Conservation (phyloP, 1,284 basidiomycete genomes). For the Ganoderma lingzhi region DNA sequence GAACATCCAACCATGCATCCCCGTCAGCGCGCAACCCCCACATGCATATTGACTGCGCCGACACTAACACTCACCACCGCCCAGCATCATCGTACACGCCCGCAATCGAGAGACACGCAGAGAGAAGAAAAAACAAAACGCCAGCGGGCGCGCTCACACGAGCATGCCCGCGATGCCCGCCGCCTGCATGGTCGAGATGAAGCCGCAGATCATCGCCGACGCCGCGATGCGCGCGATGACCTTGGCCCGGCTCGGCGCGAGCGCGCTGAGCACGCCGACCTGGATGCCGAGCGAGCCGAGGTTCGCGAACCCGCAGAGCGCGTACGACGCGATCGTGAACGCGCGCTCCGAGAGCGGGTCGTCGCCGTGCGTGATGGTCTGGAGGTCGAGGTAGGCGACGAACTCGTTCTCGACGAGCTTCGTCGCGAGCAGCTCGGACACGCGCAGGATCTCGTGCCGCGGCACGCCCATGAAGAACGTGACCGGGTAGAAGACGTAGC, state of each 20-base stretch:
- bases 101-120: not conserved
- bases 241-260: slow-evolving; percentile 81
- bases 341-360: slow-evolving; percentile 74
- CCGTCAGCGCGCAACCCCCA: not conserved
- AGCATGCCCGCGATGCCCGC: slow-evolving; percentile 21
- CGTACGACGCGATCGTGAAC: slow-evolving; percentile 83
- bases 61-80: not conserved
- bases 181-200: slow-evolving; percentile 55
- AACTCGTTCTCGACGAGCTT: slow-evolving; percentile 93
- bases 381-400: slow-evolving; percentile 76
- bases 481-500: slow-evolving; percentile 90
- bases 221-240: slow-evolving; percentile 76
- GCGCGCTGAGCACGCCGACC: slow-evolving; percentile 86
- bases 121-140: no score
- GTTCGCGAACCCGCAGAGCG: slow-evolving; percentile 92
- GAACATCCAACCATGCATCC: not conserved
- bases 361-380: slow-evolving; percentile 55
- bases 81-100: not conserved
- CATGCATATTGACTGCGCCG: not conserved
- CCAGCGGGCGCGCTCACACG: not conserved
- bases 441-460: slow-evolving; percentile 72
- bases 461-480: slow-evolving; percentile 87
- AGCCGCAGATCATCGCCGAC: slow-evolving; percentile 85
- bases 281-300: slow-evolving; percentile 88
- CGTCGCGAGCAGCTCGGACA: slow-evolving; percentile 84